These are phyloP conservation scores for Saturnispora gosingensis DNA, from an alignment of 805 yeast species.

Conservation along the genomic window DNA sequence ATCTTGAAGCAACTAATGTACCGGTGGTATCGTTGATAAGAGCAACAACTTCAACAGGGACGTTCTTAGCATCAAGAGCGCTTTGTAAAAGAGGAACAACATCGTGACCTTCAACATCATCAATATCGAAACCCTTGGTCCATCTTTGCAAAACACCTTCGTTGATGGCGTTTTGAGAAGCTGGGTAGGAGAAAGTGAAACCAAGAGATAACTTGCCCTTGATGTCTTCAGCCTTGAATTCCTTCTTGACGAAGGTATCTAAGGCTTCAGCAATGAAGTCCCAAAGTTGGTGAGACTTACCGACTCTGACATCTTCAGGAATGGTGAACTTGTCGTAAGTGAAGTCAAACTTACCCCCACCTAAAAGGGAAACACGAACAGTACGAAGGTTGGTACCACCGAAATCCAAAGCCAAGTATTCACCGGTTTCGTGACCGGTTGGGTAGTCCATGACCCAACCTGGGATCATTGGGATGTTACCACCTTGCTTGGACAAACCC, in stretches of 20 bases:
- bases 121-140: conserved; percentile 97
- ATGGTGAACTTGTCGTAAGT: conserved; percentile 78
- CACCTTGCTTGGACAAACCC: conserved; percentile 69
- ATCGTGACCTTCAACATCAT: conserved; percentile 86
- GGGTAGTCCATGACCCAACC: conserved; percentile 95
- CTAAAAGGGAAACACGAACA: conserved; percentile 75
- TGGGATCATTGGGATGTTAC: conserved; percentile 93
- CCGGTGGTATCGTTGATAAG: conserved; percentile 96
- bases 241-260: conserved; percentile 50
- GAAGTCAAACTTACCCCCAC: conserved; percentile 76
- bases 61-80: conserved; percentile 51
- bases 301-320: conserved; percentile 72
- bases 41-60: conserved; percentile 84
- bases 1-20: conserved; percentile 90
- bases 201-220: conserved; percentile 67
- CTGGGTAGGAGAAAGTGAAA: conserved; percentile 92
- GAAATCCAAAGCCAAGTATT: conserved; percentile 85
- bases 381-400: conserved; percentile 97
- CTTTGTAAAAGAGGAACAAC: conserved; percentile 86
- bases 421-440: conserved; percentile 84
- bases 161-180: conserved; percentile 73
- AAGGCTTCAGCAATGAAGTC: conserved; percentile 79
- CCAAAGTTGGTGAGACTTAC: conserved; percentile 69
- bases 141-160: conserved; percentile 85
- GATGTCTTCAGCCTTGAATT: conserved; percentile 54